Evolutionary conservation across 208 protist genomes (phyloP).

Genomic region (Tetramitus jugosus): DNA sequence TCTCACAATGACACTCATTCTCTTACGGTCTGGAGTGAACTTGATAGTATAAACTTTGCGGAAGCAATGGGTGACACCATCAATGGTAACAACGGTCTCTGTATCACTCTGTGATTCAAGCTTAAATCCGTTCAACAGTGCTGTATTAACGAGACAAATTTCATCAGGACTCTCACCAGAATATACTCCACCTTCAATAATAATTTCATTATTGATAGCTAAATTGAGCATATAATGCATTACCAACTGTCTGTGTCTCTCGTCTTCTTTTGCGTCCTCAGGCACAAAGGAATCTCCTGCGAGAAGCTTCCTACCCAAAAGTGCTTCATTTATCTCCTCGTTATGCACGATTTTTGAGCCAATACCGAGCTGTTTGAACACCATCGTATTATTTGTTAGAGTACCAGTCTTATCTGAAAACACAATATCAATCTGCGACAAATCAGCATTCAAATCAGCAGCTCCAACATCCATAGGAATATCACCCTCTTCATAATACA

Average conservation of each 20-base stretch:
- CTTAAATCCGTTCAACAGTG: background rate
- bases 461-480: background rate
- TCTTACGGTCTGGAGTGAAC: background rate
- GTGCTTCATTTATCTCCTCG: too few species aligned
- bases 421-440: conserved; percentile 66
- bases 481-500: background rate
- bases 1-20: background rate
- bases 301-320: background rate
- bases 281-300: background rate
- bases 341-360: background rate
- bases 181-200: conserved; percentile 45
- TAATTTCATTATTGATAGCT: background rate
- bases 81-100: background rate
- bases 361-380: conserved; percentile 54
- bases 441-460: conserved; percentile 63
- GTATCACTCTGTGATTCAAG: background rate
- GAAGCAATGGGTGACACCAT: background rate
- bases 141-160: conserved; percentile 52
- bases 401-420: conserved; percentile 82
- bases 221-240: background rate
- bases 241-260: background rate
- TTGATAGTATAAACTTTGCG: background rate
- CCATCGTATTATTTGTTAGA: conserved; percentile 74
- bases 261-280: background rate
- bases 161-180: conserved; percentile 78